phyloP scores from a whole-genome alignment of 306 rosid species.

The Adenanthera pavonina region DNA sequence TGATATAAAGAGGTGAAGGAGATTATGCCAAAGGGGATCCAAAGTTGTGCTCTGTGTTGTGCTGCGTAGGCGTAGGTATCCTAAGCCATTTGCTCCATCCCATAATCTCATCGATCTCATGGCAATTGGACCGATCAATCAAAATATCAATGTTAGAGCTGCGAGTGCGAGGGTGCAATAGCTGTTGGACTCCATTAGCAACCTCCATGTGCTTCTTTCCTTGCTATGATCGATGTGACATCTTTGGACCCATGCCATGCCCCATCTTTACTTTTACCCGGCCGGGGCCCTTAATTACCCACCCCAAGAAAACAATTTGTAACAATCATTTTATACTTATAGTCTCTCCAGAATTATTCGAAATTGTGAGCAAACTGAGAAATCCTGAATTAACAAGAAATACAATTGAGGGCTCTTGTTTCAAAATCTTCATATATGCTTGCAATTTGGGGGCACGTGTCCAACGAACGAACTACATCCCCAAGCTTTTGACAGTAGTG shows the following conservation, averaged over 20 bases:
- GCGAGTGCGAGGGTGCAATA: too few species aligned
- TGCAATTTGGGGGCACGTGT: too few species aligned
- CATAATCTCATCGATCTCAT: not conserved
- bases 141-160: too few species aligned
- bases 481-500: too few species aligned
- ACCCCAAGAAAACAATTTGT: too few species aligned
- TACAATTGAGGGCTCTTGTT: not conserved
- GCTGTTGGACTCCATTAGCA: too few species aligned
- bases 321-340: not conserved
- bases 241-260: not conserved
- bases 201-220: not conserved
- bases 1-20: not conserved
- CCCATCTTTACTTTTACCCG: too few species aligned
- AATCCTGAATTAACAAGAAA: not conserved
- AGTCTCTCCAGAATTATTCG: not conserved
- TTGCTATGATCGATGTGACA: not conserved
- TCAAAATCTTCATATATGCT: not conserved
- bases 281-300: too few species aligned
- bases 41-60: not conserved
- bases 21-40: constrained; percentile 40
- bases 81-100: not conserved
- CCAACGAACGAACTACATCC: too few species aligned
- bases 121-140: not conserved
- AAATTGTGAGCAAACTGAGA: not conserved
- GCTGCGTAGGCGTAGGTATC: not conserved